A percentile compares a stretch with the other conserved stretches of the same genome.
Evolutionary conservation across 1,284 basidiomycete genomes (phyloP).

Genomic region (Cutaneotrichosporon dermatis): DNA sequence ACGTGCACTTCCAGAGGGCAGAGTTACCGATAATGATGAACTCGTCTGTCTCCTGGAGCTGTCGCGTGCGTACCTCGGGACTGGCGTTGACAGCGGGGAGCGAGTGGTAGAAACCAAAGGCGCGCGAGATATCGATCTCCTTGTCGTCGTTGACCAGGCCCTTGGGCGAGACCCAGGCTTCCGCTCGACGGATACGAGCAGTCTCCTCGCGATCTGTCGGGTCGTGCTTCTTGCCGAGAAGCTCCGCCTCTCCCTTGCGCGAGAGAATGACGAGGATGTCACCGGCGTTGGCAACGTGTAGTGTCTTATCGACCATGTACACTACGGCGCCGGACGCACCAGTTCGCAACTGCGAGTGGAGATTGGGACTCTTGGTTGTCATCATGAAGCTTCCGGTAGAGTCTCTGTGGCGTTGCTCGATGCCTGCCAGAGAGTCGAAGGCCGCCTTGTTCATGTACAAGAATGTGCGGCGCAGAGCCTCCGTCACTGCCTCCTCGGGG

Average conservation of each 20-base stretch:
- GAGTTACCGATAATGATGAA: slow-evolving; percentile 94
- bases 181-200: slow-evolving; percentile 78
- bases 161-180: slow-evolving; percentile 94
- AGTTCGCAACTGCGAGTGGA: slow-evolving; percentile 54
- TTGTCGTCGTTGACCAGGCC: slow-evolving; percentile 79
- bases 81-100: slow-evolving; percentile 86
- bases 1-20: slow-evolving; percentile 89
- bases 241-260: slow-evolving; percentile 66
- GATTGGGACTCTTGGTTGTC: slow-evolving; percentile 1
- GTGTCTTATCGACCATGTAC: slow-evolving; percentile 73
- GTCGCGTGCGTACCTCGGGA: slow-evolving; percentile 69
- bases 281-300: slow-evolving; percentile 89
- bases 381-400: slow-evolving; percentile 57
- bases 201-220: slow-evolving; percentile 86
- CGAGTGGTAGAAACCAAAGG: slow-evolving; percentile 90
- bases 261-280: slow-evolving; percentile 87
- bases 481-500: slow-evolving; percentile 59
- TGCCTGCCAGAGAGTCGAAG: slow-evolving; percentile 59
- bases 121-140: slow-evolving; percentile 82
- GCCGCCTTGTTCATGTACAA: slow-evolving; percentile 74
- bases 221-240: slow-evolving; percentile 79
- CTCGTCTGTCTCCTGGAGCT: slow-evolving; percentile 82
- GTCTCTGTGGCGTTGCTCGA: slow-evolving; percentile 57
- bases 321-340: slow-evolving; percentile 84
- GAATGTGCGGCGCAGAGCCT: slow-evolving; percentile 81